Evolutionary conservation across 1,139 yeast species (phyloP), one percentile per base, ranked within the genome.

Genomic region (Lodderomyces beijingensis): DNA sequence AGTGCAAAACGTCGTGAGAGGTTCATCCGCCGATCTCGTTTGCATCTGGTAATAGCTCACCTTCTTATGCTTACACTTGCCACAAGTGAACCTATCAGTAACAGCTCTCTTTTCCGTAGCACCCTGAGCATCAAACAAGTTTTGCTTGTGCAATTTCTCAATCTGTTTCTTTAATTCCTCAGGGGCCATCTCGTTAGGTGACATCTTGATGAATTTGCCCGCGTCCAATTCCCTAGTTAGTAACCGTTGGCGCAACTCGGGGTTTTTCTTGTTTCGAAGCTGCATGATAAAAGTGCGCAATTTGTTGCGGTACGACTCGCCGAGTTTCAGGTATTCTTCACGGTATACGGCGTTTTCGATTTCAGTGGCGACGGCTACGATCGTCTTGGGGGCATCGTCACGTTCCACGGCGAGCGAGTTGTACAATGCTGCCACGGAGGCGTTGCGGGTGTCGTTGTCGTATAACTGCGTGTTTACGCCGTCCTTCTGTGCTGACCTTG

Each of bases 1-100:
- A 2, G 96, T 89, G 66, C 97, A 91, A 56, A 91, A 91, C 2
- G 98, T 91, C 6, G 98, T 91, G 53, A 91, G 74, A 40, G 98
- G 98, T 61, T 91, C 98, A 76, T 91, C 98, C 16, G 98, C 98
- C 38, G 95, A 85, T 59, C 98, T 73, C 25, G 98, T 91, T 68
- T 91, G 98, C 84, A 91, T 76, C 65, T 91, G 98, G 61, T 88
- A 91, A 58, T 91, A 91, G 48, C 95, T 85, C 24, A 91, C 98
- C 66, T 86, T 87, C 70, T 89, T 87, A 56, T 88, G 91, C 62
- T 89, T 91, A 74, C 98, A 91, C 60, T 91, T 91, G 39, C 97
- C 96, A 64, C 98, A 91, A 3, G 95, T 85, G 57, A 91, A 91
- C 57, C 97, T 72, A 59, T 91, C 97, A 6, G 98, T 91, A 29